phyloP scores from a whole-genome alignment of 1,139 yeast genomes.

The Taiozyma sp. region DNA sequence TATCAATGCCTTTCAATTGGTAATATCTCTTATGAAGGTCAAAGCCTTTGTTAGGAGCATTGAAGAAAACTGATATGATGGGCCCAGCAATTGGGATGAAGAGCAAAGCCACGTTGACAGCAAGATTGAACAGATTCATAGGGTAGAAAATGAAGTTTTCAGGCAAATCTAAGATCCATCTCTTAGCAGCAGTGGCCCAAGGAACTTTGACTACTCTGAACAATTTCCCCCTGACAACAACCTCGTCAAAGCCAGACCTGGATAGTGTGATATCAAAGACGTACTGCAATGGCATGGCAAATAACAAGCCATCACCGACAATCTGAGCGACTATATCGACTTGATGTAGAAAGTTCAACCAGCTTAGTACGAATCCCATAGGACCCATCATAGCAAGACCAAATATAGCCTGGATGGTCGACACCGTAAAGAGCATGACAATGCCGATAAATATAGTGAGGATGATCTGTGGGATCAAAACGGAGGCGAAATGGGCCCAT shows the following conservation, averaged over 20 bases:
- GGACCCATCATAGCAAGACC: slow-evolving; percentile 51
- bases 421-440: slow-evolving; percentile 40
- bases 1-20: slow-evolving; percentile 48
- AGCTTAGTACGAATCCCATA: slow-evolving; percentile 48
- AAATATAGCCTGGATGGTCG: slow-evolving; percentile 29
- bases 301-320: slow-evolving; percentile 43
- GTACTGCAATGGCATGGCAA: slow-evolving; percentile 51
- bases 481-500: slow-evolving; percentile 47
- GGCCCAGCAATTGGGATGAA: slow-evolving; percentile 66
- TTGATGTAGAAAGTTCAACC: slow-evolving; percentile 49
- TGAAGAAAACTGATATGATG: slow-evolving; percentile 43
- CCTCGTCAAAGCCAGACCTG: slow-evolving; percentile 43
- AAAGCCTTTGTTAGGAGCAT: slow-evolving; percentile 57
- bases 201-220: slow-evolving; percentile 33
- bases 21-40: slow-evolving; percentile 57
- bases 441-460: slow-evolving; percentile 37
- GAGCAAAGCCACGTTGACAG: slow-evolving; percentile 34
- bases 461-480: slow-evolving; percentile 47
- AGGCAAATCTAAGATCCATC: slow-evolving; percentile 25
- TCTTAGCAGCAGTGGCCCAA: slow-evolving; percentile 11
- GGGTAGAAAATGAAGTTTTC: slow-evolving; percentile 27
- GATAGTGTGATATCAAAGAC: slow-evolving; percentile 57
- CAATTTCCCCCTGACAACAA: slow-evolving; percentile 43
- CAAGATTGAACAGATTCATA: slow-evolving; percentile 29
- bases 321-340: slow-evolving; percentile 47